Evolutionary conservation across 495 filamentous ascomycete genomes (phyloP).

Genomic region (Chaetomium cochliodes): DNA sequence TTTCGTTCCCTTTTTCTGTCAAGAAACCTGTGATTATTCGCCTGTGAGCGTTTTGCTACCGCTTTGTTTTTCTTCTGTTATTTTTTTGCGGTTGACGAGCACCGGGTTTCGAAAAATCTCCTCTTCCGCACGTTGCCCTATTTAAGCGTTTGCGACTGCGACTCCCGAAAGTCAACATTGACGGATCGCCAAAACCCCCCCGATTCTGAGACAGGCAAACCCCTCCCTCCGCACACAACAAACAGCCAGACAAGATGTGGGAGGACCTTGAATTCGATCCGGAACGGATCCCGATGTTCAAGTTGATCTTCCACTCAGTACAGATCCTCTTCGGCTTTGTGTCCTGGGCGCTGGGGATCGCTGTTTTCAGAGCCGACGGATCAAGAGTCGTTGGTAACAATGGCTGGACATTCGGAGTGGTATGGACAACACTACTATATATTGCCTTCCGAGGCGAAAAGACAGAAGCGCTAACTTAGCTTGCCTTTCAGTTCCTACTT

Average conservation of each 20-base stretch:
- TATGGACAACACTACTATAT: conserved; percentile 46
- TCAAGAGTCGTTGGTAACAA: conserved; percentile 65
- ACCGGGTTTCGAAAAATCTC: not conserved
- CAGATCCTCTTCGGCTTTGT: conserved; percentile 70
- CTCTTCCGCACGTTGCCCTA: not conserved
- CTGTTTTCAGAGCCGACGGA: conserved; percentile 61
- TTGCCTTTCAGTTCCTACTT: conserved; percentile 69
- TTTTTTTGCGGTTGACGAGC: not conserved
- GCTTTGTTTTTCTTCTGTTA: not conserved
- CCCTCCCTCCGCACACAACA: not conserved
- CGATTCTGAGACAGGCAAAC: not conserved
- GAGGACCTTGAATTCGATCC: conserved; percentile 50
- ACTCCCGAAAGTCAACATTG: conserved; percentile 14
- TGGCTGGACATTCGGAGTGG: conserved; percentile 75
- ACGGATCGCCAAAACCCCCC: not conserved
- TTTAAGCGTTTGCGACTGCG: not conserved
- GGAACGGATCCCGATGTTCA: conserved; percentile 55
- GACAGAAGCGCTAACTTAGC: not conserved
- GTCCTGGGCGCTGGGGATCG: conserved; percentile 69
- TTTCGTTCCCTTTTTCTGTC: conserved; percentile 7
- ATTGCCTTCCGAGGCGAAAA: not conserved
- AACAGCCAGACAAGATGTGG: conserved; percentile 29
- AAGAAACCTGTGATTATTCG: not conserved
- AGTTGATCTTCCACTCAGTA: conserved; percentile 55
- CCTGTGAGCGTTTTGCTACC: not conserved